Evolutionary conservation across 495 filamentous ascomycete genomes (phyloP).

Genomic region (Pyrenula aspistea): DNA sequence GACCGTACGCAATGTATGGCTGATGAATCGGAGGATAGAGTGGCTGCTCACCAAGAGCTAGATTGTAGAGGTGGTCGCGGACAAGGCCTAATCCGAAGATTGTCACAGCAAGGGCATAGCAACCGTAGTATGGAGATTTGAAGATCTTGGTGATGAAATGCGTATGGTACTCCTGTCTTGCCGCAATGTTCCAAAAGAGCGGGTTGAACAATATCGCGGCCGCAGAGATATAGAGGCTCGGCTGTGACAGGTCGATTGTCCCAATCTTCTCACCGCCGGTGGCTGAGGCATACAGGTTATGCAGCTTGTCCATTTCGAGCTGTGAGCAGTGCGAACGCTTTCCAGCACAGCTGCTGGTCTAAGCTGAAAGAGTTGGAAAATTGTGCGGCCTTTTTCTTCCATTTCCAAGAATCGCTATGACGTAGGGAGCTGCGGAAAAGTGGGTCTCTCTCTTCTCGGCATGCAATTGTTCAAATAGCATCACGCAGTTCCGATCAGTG

Average conservation of each 20-base stretch:
- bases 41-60: constrained; percentile 27
- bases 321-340: no score
- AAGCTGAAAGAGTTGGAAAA: no score
- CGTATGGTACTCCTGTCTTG: constrained; percentile 68
- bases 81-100: constrained; percentile 89
- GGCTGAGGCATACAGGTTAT: neutral
- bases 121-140: constrained; percentile 67
- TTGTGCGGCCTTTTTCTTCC: no score
- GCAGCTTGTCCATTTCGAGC: neutral
- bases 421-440: no score
- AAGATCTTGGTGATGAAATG: constrained; percentile 81
- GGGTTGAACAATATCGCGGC: constrained; percentile 42
- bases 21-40: constrained; percentile 45
- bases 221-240: constrained; percentile 17
- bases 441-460: no score
- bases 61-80: constrained; percentile 58
- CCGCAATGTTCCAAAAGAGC: constrained; percentile 37
- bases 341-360: no score
- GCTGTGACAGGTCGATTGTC: constrained; percentile 1
- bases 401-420: no score
- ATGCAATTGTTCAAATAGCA: no score
- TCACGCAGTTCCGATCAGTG: no score
- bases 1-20: constrained; percentile 56
- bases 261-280: neutral
- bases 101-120: constrained; percentile 76